phyloP scores from a whole-genome alignment of 176 grass and related monocot species.

The Paspalum notatum region DNA sequence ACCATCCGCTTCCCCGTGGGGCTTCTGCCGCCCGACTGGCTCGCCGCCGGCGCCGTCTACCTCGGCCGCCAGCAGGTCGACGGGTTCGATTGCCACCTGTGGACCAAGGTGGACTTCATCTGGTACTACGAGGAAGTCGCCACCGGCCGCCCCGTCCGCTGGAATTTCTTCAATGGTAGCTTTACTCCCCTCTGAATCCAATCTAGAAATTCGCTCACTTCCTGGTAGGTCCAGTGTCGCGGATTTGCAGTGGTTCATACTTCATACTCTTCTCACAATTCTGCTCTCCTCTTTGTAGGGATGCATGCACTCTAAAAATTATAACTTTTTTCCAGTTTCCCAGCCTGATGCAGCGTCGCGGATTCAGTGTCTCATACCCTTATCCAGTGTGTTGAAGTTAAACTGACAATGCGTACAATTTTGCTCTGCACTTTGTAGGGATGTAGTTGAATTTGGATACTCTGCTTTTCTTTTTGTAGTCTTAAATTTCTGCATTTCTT shows the following conservation, averaged over 20 bases:
- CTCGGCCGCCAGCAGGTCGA: slow-evolving; percentile 56
- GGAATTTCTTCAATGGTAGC: slow-evolving; percentile 78
- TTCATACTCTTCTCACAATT: no score
- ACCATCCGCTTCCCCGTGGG: slow-evolving; percentile 61
- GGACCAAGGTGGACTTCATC: slow-evolving; percentile 77
- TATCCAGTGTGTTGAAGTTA: not conserved
- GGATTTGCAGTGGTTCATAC: no score
- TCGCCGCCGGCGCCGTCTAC: slow-evolving; percentile 60
- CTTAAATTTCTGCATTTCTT: not conserved
- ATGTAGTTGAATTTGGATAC: not conserved
- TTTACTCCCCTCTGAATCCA: no score
- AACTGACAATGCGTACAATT: not conserved
- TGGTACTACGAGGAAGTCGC: slow-evolving; percentile 90
- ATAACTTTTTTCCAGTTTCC: no score
- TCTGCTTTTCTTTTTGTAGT: not conserved
- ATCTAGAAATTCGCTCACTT: no score
- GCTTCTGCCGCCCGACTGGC: slow-evolving; percentile 58
- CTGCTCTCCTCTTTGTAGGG: no score
- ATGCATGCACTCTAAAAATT: no score
- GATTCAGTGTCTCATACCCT: not conserved
- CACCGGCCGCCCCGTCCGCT: slow-evolving; percentile 78
- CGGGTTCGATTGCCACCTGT: slow-evolving; percentile 72
- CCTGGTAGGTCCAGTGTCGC: no score
- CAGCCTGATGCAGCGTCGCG: not conserved
- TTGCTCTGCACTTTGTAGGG: not conserved